These are phyloP conservation scores for Aaosphaeria pasadenensis DNA, from an alignment of 2,329 filamentous ascomycete species.

Conservation along the genomic window DNA sequence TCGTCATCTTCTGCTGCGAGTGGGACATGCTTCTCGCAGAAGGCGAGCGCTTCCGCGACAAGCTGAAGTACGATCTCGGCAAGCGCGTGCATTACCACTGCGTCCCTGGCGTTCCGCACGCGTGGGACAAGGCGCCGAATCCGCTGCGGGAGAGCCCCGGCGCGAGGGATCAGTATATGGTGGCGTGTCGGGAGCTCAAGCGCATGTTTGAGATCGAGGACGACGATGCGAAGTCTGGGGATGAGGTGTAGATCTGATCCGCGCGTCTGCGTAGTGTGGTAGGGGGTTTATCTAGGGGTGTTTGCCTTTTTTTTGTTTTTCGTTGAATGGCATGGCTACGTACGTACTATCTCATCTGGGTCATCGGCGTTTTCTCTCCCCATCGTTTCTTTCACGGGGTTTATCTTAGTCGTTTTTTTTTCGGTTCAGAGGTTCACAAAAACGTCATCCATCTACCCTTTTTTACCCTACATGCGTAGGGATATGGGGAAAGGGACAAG, in stretches of 20 bases:
- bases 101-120: constrained; percentile 59
- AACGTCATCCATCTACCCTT: too few species aligned
- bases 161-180: constrained; percentile 53
- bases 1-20: constrained; percentile 62
- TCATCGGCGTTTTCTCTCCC: too few species aligned
- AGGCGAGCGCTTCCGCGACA: constrained; percentile 59
- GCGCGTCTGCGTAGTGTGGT: too few species aligned
- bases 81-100: constrained; percentile 60
- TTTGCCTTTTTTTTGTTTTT: neutral
- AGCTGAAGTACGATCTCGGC: constrained; percentile 50
- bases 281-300: neutral
- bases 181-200: constrained; percentile 53
- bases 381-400: too few species aligned
- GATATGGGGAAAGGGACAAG: too few species aligned
- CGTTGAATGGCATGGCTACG: neutral
- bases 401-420: too few species aligned
- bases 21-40: constrained; percentile 67
- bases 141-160: constrained; percentile 52
- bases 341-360: too few species aligned
- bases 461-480: too few species aligned
- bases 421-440: too few species aligned
- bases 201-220: constrained; percentile 40
- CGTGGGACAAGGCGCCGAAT: constrained; percentile 66
- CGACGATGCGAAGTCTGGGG: constrained; percentile 11
- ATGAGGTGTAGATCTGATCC: neutral